Evolutionary conservation across 148 eudicot species (phyloP).

Genomic region (Heliosperma pusillum): DNA sequence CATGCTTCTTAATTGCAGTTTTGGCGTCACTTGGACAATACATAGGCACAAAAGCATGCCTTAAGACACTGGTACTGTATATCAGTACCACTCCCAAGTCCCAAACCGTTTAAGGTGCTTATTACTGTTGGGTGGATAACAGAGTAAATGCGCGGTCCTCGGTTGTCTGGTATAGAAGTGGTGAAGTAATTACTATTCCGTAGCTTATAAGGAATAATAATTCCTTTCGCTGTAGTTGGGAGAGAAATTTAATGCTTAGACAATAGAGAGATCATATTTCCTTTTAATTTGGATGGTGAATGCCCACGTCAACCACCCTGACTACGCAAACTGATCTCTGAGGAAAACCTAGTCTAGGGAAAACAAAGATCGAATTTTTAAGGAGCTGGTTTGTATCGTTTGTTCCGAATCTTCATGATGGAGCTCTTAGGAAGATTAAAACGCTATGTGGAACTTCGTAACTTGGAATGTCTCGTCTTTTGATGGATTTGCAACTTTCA

Average conservation of each 20-base stretch:
- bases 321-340: background rate
- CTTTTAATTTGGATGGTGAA: background rate
- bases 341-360: background rate
- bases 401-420: background rate
- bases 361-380: background rate
- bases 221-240: background rate
- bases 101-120: background rate
- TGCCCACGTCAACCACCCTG: background rate
- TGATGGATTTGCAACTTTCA: background rate
- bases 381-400: background rate
- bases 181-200: background rate
- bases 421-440: background rate
- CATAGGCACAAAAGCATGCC: background rate
- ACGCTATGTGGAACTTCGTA: background rate
- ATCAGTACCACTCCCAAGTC: background rate
- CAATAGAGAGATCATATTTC: constrained; percentile 6
- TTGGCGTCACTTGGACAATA: background rate
- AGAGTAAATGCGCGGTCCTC: background rate
- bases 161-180: background rate
- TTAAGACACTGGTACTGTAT: background rate
- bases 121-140: background rate
- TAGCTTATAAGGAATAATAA: background rate
- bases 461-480: background rate
- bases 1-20: constrained; percentile 5
- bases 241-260: background rate